Conservation (phyloP, 495 filamentous ascomycete species). For the Podospora comata region DNA sequence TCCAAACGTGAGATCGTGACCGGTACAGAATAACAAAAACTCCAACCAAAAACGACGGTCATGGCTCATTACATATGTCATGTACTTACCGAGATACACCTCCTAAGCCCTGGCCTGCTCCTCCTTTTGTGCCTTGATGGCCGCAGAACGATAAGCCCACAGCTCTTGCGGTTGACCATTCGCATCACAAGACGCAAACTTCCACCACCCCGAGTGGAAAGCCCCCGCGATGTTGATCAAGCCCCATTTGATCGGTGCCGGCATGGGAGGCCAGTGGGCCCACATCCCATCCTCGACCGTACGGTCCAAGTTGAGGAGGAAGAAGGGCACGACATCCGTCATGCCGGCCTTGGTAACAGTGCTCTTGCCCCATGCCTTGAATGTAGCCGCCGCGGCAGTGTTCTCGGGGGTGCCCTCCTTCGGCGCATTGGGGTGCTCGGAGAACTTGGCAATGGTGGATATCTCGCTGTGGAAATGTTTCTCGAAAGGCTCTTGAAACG, state of each 20-base stretch:
- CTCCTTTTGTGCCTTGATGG: constrained; percentile 12
- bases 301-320: constrained; percentile 55
- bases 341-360: constrained; percentile 50
- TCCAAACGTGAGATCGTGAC: neutral
- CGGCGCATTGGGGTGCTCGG: constrained; percentile 46
- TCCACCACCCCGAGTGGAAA: constrained; percentile 49
- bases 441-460: constrained; percentile 46
- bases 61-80: neutral
- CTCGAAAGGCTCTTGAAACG: constrained; percentile 48
- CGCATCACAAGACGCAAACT: constrained; percentile 50
- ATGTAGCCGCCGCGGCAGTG: constrained; percentile 27
- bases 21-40: neutral
- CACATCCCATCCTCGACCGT: constrained; percentile 54
- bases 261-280: constrained; percentile 51
- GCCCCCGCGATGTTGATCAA: constrained; percentile 46
- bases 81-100: neutral
- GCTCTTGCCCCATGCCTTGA: constrained; percentile 50
- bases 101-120: constrained; percentile 10
- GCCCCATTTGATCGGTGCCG: constrained; percentile 45
- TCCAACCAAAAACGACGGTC: neutral
- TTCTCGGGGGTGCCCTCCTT: constrained; percentile 38
- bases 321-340: constrained; percentile 53
- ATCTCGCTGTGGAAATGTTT: constrained; percentile 55
- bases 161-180: constrained; percentile 42
- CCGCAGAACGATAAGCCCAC: constrained; percentile 34